Base-by-base conservation (phyloP, 2,329 filamentous ascomycete species). In the Phyllosticta citriasiana region DNA sequence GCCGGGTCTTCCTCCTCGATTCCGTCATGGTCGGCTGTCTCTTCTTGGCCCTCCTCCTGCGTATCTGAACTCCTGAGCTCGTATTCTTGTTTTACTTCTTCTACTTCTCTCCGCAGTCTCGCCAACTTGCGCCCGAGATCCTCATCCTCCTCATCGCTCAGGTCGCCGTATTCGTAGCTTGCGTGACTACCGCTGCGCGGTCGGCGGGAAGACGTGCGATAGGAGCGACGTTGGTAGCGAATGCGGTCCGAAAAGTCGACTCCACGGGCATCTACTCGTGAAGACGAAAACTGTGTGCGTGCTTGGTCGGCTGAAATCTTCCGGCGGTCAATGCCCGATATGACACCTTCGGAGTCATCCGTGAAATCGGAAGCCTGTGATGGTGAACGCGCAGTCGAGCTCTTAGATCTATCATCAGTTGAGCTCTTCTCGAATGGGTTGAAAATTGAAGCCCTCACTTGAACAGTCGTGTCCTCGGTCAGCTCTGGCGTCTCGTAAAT, bases 401-500 rank as follows among this genome's bases (percentile, higher is more conserved):
- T 60, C 63, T 63, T 3, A 27, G 14, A 47, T n/a, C 1, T 47
- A 6, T 4, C 12, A n/a, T 47, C 40, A 47, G 40, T n/a, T n/a
- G 27, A 22, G 7, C 8, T 55, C 22, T 1, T 22, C 24, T 25
- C 2, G 51, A 24, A 53, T 26, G n/a, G n/a, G 9, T 30, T n/a
- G n/a, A n/a, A n/a, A n/a, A n/a, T 16, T 53, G 26, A 55, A 59
- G 62, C 52, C 74, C 83, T 74, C 78, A 93, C 89, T 61, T 87
- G 89, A 62, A 91, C 78, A 55, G 91, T 96, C 24, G 91, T 88
- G 74, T 96, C 92, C 71, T 96, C 91, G 61, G 88, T 93, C 66
- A 97, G 79, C 61, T 96, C 92, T 66, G 93, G 92, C 16, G 94
- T 97, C 76, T 97, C 93, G 79, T 97, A 97, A 69, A 96, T 90